phyloP scores from a whole-genome alignment of 148 eudicot species.

The Silene uniflora region DNA sequence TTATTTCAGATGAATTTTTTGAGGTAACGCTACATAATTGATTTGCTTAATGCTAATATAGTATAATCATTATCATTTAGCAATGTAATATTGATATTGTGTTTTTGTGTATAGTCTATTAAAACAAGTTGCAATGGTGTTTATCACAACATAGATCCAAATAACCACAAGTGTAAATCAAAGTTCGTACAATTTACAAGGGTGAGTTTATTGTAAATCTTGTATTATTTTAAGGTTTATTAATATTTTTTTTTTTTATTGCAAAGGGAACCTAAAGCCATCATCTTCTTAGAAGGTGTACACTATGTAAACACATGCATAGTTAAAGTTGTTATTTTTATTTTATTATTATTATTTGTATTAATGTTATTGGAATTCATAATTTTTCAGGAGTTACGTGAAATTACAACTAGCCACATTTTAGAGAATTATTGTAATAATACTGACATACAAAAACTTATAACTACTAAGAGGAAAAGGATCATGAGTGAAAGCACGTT shows the following conservation, averaged over 20 bases:
- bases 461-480: neutral
- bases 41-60: neutral
- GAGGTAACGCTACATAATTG: conserved; percentile 14
- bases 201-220: neutral
- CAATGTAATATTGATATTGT: neutral
- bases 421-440: conserved; percentile 9
- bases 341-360: neutral
- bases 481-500: neutral
- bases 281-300: neutral
- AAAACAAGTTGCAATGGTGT: conserved; percentile 22
- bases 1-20: conserved; percentile 29
- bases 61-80: neutral
- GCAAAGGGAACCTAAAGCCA: neutral
- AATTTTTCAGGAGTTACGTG: neutral
- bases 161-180: conserved; percentile 1
- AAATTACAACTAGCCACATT: conserved; percentile 2
- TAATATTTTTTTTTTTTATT: neutral
- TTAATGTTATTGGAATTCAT: neutral
- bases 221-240: neutral
- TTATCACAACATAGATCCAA: conserved; percentile 15
- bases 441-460: neutral
- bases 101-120: conserved; percentile 8
- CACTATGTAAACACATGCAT: neutral
- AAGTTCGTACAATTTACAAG: neutral
- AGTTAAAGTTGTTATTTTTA: neutral